Base-by-base conservation (phyloP, 257 asterid species). In the Plantago elongata region DNA sequence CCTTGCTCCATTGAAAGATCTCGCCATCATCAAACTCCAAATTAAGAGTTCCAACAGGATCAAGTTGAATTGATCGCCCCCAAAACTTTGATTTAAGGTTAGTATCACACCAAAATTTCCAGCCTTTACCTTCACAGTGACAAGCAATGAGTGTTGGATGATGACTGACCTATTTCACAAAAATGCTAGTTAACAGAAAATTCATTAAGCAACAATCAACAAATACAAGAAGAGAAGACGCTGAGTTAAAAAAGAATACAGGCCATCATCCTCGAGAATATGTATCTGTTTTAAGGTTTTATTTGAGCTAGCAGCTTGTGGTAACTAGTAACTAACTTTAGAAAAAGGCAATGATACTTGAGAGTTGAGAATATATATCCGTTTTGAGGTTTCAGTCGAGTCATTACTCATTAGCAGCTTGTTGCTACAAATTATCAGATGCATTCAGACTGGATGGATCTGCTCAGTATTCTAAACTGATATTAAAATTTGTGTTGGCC, bases 61-160 rank as follows among this genome's bases (percentile, higher is more conserved):
- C 98, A 12, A 91, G 81, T 72, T 91, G 98, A 67, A 91, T 91
- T 13, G 98, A 88, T 78, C 92, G 75, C 51, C 98, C 97, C 96
- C 98, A 88, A 74, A 91, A 91, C 74, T 86, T 91, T 45, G 98
- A 88, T 74, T 86, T 91, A 61, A 91, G 79, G 75, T 91, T 88
- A 61, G 92, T 86, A 68, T 91, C 96, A 55, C 90, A 85, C 96
- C 92, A 91, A 82, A 91, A 84, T 75, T 81, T 88, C 98, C 98
- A 91, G 62, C 96, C 98, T 77, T 75, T 78, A 71, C 98, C 98
- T 77, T 88, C 95, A 77, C 95, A 84, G 79, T 91, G 98, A 72
- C 96, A 86, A 72, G 98, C 98, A 81, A 91, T 84, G 73, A 86
- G 78, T 29, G 98, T 91, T 37, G 98, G 98, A 77, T 91, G 98